phyloP scores from a whole-genome alignment of 345 rosid genomes.

The Turnera subulata region DNA sequence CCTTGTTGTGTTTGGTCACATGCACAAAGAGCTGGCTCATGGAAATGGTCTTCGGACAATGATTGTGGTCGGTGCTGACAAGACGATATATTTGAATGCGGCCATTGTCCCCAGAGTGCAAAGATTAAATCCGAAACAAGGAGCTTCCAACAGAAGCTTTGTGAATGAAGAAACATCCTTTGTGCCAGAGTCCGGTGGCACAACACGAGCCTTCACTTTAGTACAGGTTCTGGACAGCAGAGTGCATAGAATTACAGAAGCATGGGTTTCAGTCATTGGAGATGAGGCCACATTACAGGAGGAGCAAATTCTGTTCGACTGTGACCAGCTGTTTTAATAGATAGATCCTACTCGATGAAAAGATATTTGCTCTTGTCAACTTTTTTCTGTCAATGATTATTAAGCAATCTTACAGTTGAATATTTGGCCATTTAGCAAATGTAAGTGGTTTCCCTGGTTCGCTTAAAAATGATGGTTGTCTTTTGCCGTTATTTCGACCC shows the following conservation, averaged over 20 bases:
- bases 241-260: slow-evolving; percentile 59
- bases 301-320: slow-evolving; percentile 47
- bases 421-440: no score
- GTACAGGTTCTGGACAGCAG: slow-evolving; percentile 56
- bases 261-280: slow-evolving; percentile 64
- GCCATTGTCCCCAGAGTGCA: slow-evolving; percentile 78
- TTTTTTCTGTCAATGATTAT: no score
- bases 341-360: no score
- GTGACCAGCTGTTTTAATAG: not conserved
- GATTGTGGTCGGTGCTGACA: slow-evolving; percentile 49
- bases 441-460: no score
- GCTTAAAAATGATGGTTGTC: no score
- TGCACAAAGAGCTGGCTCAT: slow-evolving; percentile 71
- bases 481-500: no score
- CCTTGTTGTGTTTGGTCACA: slow-evolving; percentile 82
- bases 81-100: slow-evolving; percentile 62
- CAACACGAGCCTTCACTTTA: slow-evolving; percentile 59
- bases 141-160: slow-evolving; percentile 3
- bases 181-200: slow-evolving; percentile 35
- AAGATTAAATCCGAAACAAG: slow-evolving; percentile 15
- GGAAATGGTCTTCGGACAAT: slow-evolving; percentile 66
- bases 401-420: no score
- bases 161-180: no score
- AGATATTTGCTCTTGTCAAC: no score
- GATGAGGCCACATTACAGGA: slow-evolving; percentile 37